Evolutionary conservation across 1,284 basidiomycete genomes (phyloP).

Genomic region (Pseudozyma thailandica): DNA sequence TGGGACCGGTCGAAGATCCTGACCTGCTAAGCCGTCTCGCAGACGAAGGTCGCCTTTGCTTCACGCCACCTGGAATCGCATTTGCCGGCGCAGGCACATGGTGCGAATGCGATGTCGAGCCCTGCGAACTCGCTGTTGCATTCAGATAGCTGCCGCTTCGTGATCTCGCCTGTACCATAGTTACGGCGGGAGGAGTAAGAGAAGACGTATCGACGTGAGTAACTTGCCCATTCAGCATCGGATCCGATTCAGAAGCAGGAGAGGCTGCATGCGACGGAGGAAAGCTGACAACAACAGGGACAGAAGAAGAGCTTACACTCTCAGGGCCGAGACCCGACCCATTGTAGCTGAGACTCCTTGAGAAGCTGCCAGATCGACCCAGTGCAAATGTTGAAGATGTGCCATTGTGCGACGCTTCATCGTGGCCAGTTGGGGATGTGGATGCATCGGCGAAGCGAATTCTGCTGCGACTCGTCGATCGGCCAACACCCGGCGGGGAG

Average conservation of each 20-base stretch:
- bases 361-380: conserved; percentile 48
- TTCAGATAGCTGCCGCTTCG: conserved; percentile 20
- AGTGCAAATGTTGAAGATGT: conserved; percentile 14
- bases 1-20: conserved; percentile 45
- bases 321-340: conserved; percentile 24
- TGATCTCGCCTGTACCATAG: conserved; percentile 15
- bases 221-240: conserved; percentile 4
- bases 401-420: background rate
- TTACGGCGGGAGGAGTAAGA: background rate
- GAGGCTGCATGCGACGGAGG: conserved; percentile 18
- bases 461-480: conserved; percentile 34
- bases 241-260: conserved; percentile 10
- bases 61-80: conserved; percentile 12
- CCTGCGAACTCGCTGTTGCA: conserved; percentile 4
- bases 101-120: conserved; percentile 5
- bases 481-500: conserved; percentile 10
- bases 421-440: background rate
- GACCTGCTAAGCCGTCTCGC: conserved; percentile 37
- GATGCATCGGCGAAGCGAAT: conserved; percentile 32
- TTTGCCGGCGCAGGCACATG: conserved; percentile 14
- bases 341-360: conserved; percentile 48
- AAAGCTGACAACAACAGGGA: conserved; percentile 47
- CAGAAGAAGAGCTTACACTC: conserved; percentile 40
- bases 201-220: conserved; percentile 21
- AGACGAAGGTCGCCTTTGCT: conserved; percentile 37